These are phyloP conservation scores for Fraxinus excelsior DNA, from an alignment of 257 asterid species.

Conservation along the genomic window DNA sequence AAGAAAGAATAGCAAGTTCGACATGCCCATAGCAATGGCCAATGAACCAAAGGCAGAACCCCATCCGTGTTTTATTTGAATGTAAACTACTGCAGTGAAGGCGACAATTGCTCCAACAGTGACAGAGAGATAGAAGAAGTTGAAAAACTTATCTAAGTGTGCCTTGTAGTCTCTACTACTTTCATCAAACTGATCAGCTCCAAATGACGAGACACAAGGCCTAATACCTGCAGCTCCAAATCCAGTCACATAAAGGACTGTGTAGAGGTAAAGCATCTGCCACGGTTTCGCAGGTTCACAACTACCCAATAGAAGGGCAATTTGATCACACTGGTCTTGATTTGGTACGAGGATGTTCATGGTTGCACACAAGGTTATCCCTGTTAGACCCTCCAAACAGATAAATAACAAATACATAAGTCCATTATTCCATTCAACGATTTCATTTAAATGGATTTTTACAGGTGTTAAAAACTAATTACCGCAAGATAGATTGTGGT, in stretches of 20 bases:
- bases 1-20: constrained; percentile 80
- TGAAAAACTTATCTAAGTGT: constrained; percentile 87
- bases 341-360: constrained; percentile 63
- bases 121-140: constrained; percentile 92
- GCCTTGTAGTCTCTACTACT: constrained; percentile 63
- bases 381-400: constrained; percentile 81
- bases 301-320: constrained; percentile 81
- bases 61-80: constrained; percentile 91
- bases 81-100: constrained; percentile 85
- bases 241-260: constrained; percentile 72
- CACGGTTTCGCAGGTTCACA: constrained; percentile 88
- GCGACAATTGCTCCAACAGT: constrained; percentile 93
- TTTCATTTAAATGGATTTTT: not conserved
- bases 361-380: constrained; percentile 77
- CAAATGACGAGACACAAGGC: constrained; percentile 99
- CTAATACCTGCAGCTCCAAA: constrained; percentile 97
- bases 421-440: not conserved
- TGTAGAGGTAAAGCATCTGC: constrained; percentile 91
- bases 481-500: constrained; percentile 88
- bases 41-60: constrained; percentile 89
- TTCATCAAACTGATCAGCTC: constrained; percentile 96
- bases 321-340: constrained; percentile 80
- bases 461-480: constrained; percentile 17
- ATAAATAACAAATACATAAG: constrained; percentile 20
- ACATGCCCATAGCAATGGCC: constrained; percentile 92